Conservation (phyloP, 1,139 yeast genomes). For the Diutina rugosa region DNA sequence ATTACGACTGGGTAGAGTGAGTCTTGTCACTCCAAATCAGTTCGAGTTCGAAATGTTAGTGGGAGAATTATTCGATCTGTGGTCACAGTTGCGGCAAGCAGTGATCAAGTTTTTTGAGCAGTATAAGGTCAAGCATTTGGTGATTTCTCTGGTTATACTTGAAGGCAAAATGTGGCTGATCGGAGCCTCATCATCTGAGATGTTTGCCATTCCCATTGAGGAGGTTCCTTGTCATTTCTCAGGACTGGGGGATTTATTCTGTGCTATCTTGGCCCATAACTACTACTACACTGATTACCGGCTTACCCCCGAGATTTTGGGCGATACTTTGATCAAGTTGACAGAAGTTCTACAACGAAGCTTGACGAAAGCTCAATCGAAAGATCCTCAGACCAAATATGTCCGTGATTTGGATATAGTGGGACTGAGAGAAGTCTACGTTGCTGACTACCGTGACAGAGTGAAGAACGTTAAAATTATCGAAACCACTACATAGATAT, state of each 20-base stretch:
- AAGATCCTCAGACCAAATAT: not conserved
- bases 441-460: not conserved
- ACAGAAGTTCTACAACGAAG: conserved; percentile 17
- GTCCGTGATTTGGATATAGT: not conserved
- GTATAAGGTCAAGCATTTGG: conserved; percentile 17
- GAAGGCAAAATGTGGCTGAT: conserved; percentile 21
- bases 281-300: conserved; percentile 12
- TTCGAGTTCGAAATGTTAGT: conserved; percentile 25
- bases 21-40: conserved; percentile 27
- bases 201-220: conserved; percentile 17
- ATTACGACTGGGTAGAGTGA: conserved; percentile 16
- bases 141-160: conserved; percentile 21
- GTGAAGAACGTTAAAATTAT: not conserved
- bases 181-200: conserved; percentile 10
- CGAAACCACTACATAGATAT: not conserved
- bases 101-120: conserved; percentile 10
- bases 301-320: conserved; percentile 16
- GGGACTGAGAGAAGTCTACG: not conserved
- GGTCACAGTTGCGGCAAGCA: conserved; percentile 13
- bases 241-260: conserved; percentile 35
- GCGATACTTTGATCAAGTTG: conserved; percentile 16
- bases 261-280: conserved; percentile 24
- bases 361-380: conserved; percentile 4
- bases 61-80: conserved; percentile 11
- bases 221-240: conserved; percentile 24